phyloP scores from a whole-genome alignment of 2,329 filamentous ascomycete genomes.

The Microsporum audouinii region DNA sequence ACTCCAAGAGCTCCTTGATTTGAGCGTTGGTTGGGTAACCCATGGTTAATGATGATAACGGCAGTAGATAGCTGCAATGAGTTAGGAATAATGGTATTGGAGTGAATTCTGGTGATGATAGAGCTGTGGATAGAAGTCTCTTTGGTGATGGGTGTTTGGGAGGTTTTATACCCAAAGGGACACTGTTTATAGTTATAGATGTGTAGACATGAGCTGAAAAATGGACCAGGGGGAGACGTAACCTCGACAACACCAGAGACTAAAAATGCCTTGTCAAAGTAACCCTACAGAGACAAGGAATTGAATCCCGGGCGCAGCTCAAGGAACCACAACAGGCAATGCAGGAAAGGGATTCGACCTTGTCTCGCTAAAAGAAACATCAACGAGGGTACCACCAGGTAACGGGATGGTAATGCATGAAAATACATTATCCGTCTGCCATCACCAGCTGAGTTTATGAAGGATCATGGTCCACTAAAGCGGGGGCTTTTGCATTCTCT shows the following conservation, averaged over 20 bases:
- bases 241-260: neutral
- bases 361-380: conserved; percentile 5
- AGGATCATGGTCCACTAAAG: neutral
- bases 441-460: neutral
- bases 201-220: neutral
- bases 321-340: neutral
- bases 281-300: conserved; percentile 2
- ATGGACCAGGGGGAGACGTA: neutral
- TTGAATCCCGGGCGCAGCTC: neutral
- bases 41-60: conserved; percentile 4
- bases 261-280: conserved; percentile 5
- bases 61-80: neutral
- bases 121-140: neutral
- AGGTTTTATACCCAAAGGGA: neutral
- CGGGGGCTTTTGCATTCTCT: neutral
- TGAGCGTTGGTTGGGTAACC: conserved; percentile 7
- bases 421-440: neutral
- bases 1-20: conserved; percentile 8
- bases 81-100: neutral
- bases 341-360: neutral
- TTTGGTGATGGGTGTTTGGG: neutral
- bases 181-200: neutral
- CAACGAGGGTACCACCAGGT: neutral
- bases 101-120: conserved; percentile 1
- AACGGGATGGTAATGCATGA: neutral